A percentile compares a stretch with the other conserved stretches of the same genome.
Evolutionary conservation across 345 rosid genomes (phyloP).

Genomic region (Acer campestre): DNA sequence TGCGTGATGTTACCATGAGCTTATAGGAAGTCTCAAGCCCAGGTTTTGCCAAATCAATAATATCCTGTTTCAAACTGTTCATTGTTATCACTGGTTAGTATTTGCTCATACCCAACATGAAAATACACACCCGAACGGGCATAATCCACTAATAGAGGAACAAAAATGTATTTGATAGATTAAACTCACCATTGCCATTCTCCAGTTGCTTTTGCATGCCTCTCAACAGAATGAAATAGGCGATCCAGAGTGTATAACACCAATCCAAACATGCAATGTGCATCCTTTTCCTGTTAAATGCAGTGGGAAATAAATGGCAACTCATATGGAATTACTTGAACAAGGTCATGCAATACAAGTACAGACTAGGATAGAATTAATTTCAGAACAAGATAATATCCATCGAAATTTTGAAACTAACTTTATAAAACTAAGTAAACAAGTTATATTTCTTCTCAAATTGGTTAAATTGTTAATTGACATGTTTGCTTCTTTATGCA

Average conservation of each 20-base stretch:
- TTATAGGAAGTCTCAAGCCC: constrained; percentile 59
- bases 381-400: background rate
- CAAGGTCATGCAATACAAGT: background rate
- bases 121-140: background rate
- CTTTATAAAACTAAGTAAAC: background rate
- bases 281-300: constrained; percentile 66
- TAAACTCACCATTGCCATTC: constrained; percentile 84
- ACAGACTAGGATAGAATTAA: background rate
- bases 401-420: background rate
- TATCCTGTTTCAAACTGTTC: constrained; percentile 81
- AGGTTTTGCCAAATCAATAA: constrained; percentile 75
- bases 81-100: constrained; percentile 21
- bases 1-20: constrained; percentile 59
- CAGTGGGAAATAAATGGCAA: background rate
- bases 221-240: constrained; percentile 63
- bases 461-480: background rate
- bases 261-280: constrained; percentile 75
- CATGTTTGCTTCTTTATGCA: background rate
- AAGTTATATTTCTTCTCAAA: background rate
- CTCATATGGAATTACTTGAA: background rate
- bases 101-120: no score
- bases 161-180: background rate
- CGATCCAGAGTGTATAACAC: constrained; percentile 72
- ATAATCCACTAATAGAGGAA: background rate
- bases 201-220: constrained; percentile 74